Percentiles rank a stretch among this genome's conserved stretches.
These are phyloP conservation scores for Dactylonectria estremocensis DNA, from an alignment of 2,329 filamentous ascomycete genomes.

Conservation along the genomic window DNA sequence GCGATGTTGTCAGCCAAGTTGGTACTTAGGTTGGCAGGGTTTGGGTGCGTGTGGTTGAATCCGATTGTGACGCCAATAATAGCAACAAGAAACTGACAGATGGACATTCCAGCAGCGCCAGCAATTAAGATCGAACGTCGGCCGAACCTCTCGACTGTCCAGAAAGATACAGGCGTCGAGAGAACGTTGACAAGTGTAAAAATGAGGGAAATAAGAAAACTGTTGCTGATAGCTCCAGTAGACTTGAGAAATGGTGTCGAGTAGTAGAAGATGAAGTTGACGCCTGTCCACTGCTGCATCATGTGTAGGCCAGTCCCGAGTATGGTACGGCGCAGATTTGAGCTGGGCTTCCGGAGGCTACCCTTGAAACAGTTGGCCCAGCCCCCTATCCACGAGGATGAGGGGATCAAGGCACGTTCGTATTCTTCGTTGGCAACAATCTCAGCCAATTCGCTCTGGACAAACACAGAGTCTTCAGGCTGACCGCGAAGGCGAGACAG, in stretches of 20 bases:
- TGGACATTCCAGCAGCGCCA: slow-evolving; percentile 85
- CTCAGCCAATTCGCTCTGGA: slow-evolving; percentile 85
- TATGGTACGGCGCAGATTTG: slow-evolving; percentile 79
- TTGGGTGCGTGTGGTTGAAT: slow-evolving; percentile 63
- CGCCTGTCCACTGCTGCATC: slow-evolving; percentile 84
- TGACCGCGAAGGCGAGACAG: slow-evolving; percentile 83
- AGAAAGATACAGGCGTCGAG: slow-evolving; percentile 92
- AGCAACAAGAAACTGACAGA: slow-evolving; percentile 90
- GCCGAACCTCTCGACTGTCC: slow-evolving; percentile 84
- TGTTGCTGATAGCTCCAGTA: slow-evolving; percentile 81
- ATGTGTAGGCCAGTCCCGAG: slow-evolving; percentile 82
- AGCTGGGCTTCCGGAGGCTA: slow-evolving; percentile 73
- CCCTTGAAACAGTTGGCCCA: slow-evolving; percentile 81
- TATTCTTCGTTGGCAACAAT: slow-evolving; percentile 93
- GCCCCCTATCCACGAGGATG: slow-evolving; percentile 74
- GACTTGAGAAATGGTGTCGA: slow-evolving; percentile 88
- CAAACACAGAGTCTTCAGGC: slow-evolving; percentile 78
- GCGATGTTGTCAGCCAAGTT: slow-evolving; percentile 66
- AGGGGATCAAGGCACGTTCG: slow-evolving; percentile 79
- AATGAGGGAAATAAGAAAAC: slow-evolving; percentile 87
- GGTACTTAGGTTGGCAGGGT: slow-evolving; percentile 58
- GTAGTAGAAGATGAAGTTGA: slow-evolving; percentile 95
- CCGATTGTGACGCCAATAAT: slow-evolving; percentile 79
- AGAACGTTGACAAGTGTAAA: slow-evolving; percentile 90
- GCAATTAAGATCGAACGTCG: slow-evolving; percentile 85